Conservation (phyloP, 495 filamentous ascomycete species). For the Trichoderma asperelloides region DNA sequence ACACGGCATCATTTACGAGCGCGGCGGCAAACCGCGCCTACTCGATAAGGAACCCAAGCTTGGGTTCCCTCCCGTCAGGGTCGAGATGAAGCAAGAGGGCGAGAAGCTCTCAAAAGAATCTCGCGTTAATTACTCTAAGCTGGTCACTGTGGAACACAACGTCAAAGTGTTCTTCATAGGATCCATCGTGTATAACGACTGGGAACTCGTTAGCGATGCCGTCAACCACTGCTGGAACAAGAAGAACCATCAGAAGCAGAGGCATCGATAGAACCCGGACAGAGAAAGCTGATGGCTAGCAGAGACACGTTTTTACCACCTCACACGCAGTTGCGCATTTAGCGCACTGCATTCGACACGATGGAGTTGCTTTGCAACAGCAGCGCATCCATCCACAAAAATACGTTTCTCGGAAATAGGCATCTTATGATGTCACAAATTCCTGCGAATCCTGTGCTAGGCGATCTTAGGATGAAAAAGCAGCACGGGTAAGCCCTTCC, state of each 20-base stretch:
- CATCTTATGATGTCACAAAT: neutral
- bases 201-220: slow-evolving; percentile 27
- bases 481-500: neutral
- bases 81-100: slow-evolving; percentile 25
- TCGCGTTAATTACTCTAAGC: slow-evolving; percentile 36
- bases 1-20: slow-evolving; percentile 36
- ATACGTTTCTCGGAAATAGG: slow-evolving; percentile 2
- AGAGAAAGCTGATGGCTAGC: neutral
- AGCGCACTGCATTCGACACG: neutral
- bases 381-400: slow-evolving; percentile 1
- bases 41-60: slow-evolving; percentile 31
- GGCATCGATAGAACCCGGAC: slow-evolving; percentile 3
- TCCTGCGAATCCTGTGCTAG: neutral
- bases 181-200: slow-evolving; percentile 22
- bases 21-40: slow-evolving; percentile 18
- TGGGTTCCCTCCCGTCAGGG: slow-evolving; percentile 30
- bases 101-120: slow-evolving; percentile 37
- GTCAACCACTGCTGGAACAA: slow-evolving; percentile 37
- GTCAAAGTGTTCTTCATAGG: slow-evolving; percentile 37
- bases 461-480: neutral
- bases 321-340: neutral
- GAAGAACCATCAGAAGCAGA: slow-evolving; percentile 23
- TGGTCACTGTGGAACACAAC: slow-evolving; percentile 42
- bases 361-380: neutral
- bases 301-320: slow-evolving; percentile 6